phyloP scores from a whole-genome alignment of 495 filamentous ascomycete species.

The Haplographium delicatum region DNA sequence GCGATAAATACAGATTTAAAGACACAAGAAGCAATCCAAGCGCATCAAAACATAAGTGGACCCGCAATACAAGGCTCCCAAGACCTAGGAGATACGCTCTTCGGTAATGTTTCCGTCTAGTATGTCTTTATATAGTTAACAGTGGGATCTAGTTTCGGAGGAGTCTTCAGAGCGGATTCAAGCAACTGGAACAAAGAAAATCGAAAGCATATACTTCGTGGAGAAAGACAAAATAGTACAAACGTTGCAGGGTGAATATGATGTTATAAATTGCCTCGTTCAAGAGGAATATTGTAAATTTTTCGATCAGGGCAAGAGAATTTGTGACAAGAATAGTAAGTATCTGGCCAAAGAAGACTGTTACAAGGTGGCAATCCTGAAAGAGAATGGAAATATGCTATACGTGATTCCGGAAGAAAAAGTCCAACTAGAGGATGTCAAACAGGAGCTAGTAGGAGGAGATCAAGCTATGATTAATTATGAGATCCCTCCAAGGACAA shows the following conservation, averaged over 20 bases:
- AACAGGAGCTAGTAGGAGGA: constrained; percentile 1
- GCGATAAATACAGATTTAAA: not conserved
- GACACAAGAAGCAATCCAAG: constrained; percentile 5
- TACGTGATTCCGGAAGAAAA: constrained; percentile 7
- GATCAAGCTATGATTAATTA: not conserved
- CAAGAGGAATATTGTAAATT: not conserved
- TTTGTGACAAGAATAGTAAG: constrained; percentile 7
- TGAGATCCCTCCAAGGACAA: not conserved
- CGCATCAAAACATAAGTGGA: constrained; percentile 1
- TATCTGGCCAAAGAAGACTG: constrained; percentile 7
- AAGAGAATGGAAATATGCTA: constrained; percentile 6
- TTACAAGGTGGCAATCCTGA: constrained; percentile 4
- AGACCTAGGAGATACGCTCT: not conserved
- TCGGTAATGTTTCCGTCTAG: not conserved
- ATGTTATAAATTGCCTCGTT: constrained; percentile 1
- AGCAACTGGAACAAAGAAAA: not conserved
- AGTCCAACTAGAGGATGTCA: not conserved
- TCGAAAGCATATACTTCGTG: constrained; percentile 6
- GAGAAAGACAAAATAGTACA: not conserved
- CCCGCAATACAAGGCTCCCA: not conserved
- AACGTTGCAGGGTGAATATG: not conserved
- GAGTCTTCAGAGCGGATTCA: not conserved
- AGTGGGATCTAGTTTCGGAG: not conserved
- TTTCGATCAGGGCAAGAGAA: constrained; percentile 1
- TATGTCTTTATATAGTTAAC: constrained; percentile 1